These are phyloP conservation scores for Aspergillus versicolor DNA, from an alignment of 2,329 filamentous ascomycete species.

Conservation along the genomic window DNA sequence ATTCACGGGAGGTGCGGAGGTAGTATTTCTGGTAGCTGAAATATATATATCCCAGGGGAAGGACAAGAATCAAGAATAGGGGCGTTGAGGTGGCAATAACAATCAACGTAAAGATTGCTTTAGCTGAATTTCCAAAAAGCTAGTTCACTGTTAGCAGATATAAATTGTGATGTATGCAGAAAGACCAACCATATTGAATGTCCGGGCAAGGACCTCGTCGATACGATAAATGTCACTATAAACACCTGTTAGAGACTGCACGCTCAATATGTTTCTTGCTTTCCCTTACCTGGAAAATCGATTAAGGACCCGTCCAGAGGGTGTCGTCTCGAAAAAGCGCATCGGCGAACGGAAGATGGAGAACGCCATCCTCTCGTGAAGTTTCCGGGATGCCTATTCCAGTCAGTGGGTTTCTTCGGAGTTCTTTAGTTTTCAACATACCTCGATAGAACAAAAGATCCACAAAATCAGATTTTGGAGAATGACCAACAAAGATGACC, in stretches of 20 bases:
- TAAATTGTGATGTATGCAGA: neutral
- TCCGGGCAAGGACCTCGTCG: slow-evolving; percentile 90
- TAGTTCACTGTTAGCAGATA: slow-evolving; percentile 21
- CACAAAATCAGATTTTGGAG: slow-evolving; percentile 91
- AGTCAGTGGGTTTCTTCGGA: slow-evolving; percentile 10
- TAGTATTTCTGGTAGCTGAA: slow-evolving; percentile 97
- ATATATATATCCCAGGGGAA: slow-evolving; percentile 80
- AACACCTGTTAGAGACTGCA: neutral
- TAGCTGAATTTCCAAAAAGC: slow-evolving; percentile 72
- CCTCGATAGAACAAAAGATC: slow-evolving; percentile 99
- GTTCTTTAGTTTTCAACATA: slow-evolving; percentile 41
- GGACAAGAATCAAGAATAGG: slow-evolving; percentile 73
- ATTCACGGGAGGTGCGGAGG: slow-evolving; percentile 88
- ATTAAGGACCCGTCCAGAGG: slow-evolving; percentile 93
- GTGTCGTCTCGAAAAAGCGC: slow-evolving; percentile 98
- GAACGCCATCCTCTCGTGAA: slow-evolving; percentile 95
- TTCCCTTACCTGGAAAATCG: slow-evolving; percentile 80
- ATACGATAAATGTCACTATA: slow-evolving; percentile 61
- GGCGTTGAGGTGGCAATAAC: slow-evolving; percentile 83
- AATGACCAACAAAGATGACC: slow-evolving; percentile 79
- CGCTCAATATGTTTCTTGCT: neutral
- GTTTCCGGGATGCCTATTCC: slow-evolving; percentile 78
- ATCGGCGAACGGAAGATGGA: slow-evolving; percentile 97
- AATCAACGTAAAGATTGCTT: slow-evolving; percentile 77
- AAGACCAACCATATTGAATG: slow-evolving; percentile 79